Base-by-base conservation (phyloP, 176 grass and related monocot species). In the Typha latifolia region DNA sequence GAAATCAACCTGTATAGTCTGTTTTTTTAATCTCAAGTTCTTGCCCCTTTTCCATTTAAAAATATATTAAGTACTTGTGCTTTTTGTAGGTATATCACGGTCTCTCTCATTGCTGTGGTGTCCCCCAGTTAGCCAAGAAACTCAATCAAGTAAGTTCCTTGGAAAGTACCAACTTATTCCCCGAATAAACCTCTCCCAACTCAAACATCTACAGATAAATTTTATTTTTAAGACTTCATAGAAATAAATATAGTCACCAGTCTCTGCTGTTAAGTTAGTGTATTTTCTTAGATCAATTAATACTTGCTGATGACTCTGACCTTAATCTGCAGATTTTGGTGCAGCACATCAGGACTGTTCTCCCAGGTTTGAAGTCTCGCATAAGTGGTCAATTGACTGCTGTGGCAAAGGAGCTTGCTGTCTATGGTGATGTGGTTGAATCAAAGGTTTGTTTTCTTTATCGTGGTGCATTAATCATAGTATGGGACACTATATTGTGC, bases 91-190 rank as follows among this genome's bases (percentile, higher is more conserved):
- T 84, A 76, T 99, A 99, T 72, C 81, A 99, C 69, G 89, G 86
- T 69, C 78, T 99, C 84, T 67, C 94, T 72, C 81, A 93, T 70
- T 84, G 82, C 62, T 99, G 94, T 76, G 94, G 94, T 34, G 83
- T 99, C 79, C 86, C 86, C 11, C 86, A 99, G 55, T 77, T 99
- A 81, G 94, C 94, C 43, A 99, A 93, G 81, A 99, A 99, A 84
- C 72, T 99, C 64, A 99, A 99, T 24, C 89, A 85, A 81, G 94
- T 99, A 76, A 51, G 50, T 70, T 10, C 4, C 15, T 16, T 64
- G 34, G 34, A 37, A 37, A 37, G 34, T 37, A 4, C 4, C 1
- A 4, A 37, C 34, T 37, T 37, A 8, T 37, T 4, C 34, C 34
- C 34, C 34, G 5, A 8, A 4, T 37, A 37, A 37, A 6, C 34